These are phyloP conservation scores for Triticum dicoccoides DNA, from an alignment of 176 grass and related monocot genomes.

Conservation along the genomic window DNA sequence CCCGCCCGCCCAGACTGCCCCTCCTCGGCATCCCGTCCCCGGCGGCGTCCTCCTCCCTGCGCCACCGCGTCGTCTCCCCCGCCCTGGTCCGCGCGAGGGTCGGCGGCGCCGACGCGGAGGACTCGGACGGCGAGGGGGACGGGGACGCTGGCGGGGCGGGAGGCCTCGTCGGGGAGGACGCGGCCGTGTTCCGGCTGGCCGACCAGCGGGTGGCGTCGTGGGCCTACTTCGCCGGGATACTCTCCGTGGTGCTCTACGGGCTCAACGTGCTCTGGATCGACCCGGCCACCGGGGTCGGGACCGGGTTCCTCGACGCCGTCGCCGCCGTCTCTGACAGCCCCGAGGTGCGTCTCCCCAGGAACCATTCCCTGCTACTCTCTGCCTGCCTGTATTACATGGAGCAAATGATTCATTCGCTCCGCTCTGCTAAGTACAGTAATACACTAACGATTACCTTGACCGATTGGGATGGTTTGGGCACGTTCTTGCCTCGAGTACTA, in stretches of 20 bases:
- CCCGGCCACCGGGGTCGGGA: slow-evolving; percentile 64
- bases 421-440: not conserved
- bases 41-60: not conserved
- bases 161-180: slow-evolving; percentile 61
- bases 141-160: not conserved
- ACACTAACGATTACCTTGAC: too few relatives aligned
- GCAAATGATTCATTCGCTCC: not conserved
- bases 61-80: not conserved
- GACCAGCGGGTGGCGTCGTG: slow-evolving; percentile 73
- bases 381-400: not conserved
- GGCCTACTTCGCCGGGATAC: slow-evolving; percentile 76
- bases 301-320: slow-evolving; percentile 65
- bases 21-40: not conserved
- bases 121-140: not conserved
- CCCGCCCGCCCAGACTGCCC: not conserved
- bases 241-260: slow-evolving; percentile 53
- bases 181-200: slow-evolving; percentile 63
- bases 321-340: slow-evolving; percentile 65
- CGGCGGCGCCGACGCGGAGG: slow-evolving; percentile 25
- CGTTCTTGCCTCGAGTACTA: not conserved
- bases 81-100: slow-evolving; percentile 3
- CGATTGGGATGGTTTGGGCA: too few relatives aligned
- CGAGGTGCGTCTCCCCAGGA: slow-evolving; percentile 47
- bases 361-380: not conserved
- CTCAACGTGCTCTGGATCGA: slow-evolving; percentile 86